Conservation (phyloP, 768 basidiomycete genomes). For the Suillus spraguei region DNA sequence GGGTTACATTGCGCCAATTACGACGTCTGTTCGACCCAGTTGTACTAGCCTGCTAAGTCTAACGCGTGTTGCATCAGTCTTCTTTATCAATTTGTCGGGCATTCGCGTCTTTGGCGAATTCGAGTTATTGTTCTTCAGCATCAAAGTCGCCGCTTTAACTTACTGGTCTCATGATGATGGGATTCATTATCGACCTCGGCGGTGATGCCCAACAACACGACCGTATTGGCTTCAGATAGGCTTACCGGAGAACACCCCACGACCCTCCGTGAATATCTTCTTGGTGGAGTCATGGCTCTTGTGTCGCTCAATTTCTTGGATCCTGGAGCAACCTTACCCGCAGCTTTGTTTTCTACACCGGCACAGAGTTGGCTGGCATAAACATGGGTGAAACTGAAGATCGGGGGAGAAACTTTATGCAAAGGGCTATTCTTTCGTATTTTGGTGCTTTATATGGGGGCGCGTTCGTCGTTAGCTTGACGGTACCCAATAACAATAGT, state of each 20-base stretch:
- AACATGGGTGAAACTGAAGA: constrained; percentile 41
- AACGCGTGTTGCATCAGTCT: constrained; percentile 37
- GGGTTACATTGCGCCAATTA: constrained; percentile 62
- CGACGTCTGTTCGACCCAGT: constrained; percentile 16
- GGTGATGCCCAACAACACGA: constrained; percentile 47
- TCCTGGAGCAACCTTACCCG: constrained; percentile 35
- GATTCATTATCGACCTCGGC: constrained; percentile 55
- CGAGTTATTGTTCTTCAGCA: constrained; percentile 55
- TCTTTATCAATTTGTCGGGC: constrained; percentile 58
- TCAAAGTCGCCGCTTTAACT: constrained; percentile 48
- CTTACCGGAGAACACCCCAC: constrained; percentile 37
- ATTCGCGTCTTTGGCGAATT: constrained; percentile 61
- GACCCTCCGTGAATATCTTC: constrained; percentile 26
- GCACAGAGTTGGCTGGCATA: constrained; percentile 42
- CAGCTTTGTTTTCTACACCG: constrained; percentile 37
- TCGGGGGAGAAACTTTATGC: constrained; percentile 42
- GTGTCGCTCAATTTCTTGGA: constrained; percentile 35
- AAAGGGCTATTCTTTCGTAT: constrained; percentile 41
- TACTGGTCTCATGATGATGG: constrained; percentile 42
- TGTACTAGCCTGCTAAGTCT: constrained; percentile 6
- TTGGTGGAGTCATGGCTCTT: constrained; percentile 37
- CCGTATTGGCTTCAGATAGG: constrained; percentile 44
- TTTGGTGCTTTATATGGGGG: constrained; percentile 33
- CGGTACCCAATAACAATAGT: constrained; percentile 41
- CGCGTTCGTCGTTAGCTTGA: constrained; percentile 42